Base-by-base conservation (phyloP, 495 filamentous ascomycete species). In the Penicillium paxilli region DNA sequence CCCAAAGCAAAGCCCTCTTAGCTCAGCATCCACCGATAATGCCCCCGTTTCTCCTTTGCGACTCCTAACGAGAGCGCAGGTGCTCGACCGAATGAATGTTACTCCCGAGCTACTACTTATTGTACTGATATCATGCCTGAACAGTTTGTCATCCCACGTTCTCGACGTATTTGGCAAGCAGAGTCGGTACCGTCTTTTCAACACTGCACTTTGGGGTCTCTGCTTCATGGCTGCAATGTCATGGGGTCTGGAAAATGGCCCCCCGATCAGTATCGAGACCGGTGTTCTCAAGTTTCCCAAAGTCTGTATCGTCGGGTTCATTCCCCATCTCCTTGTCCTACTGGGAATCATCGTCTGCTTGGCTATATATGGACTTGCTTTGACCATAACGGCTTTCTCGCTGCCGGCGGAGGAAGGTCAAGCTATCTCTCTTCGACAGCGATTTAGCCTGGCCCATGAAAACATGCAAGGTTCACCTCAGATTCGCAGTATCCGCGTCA, bases 401-500 rank as follows among this genome's bases (percentile, higher is more conserved):
- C 77, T 87, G 0, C 83, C 86, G 17, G 49, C 71, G 64, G 70
- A 71, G 49, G 59, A 55, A 52, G 57, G 60, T 26, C 57, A 59
- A 42, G 49, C 62, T 26, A 47, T 70, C 19, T 73, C 80, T 1
- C 65, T 87, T 32, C 64, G 73, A 25, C 75, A 84, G 44, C 78
- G 88, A 46, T 72, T 94, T 17, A 56, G 58, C 9, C 66, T 80
- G 46, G 92, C 89, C 2, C 90, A 91, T 59, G 81, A 85, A 24
- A 98, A 97, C 57, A 87, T 98, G 80, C 93, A 96, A 64, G 93
- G 92, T 2, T 90, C 93, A 52, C 83, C 89, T 1, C 91, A 92
- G 17, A 78, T 98, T 9, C 85, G 87, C 2, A 86, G 84, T 23
- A 82, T 96, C 33, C 83, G 84, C 6, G 79, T 98, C 40, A 87